These are phyloP conservation scores for Xylaria sp. DNA, from an alignment of 495 filamentous ascomycete genomes.

Conservation along the genomic window DNA sequence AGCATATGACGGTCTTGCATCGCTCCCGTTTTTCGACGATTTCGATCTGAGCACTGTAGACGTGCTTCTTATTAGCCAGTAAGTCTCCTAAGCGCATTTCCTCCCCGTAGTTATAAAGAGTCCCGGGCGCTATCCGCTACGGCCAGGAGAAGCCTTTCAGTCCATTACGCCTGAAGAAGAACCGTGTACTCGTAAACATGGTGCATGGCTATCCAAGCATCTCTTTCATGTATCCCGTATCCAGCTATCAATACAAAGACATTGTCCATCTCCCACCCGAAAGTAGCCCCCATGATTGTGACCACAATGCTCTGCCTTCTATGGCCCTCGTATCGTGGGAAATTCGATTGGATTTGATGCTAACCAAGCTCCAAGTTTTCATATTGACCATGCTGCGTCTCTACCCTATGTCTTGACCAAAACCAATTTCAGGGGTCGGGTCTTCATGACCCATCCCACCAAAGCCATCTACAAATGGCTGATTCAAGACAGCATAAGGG, in stretches of 20 bases:
- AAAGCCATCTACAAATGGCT: constrained; percentile 99
- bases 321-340: constrained; percentile 23
- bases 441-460: constrained; percentile 99
- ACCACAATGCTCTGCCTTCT: constrained; percentile 28
- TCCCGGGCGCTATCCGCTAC: constrained; percentile 35
- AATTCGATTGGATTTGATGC: constrained; percentile 31
- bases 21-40: constrained; percentile 96
- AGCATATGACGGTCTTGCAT: constrained; percentile 93
- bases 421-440: constrained; percentile 93
- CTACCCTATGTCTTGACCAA: constrained; percentile 96
- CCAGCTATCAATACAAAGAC: constrained; percentile 44
- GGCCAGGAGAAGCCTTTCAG: constrained; percentile 18
- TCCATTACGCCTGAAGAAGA: background rate
- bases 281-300: constrained; percentile 32
- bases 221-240: constrained; percentile 36
- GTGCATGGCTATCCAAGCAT: constrained; percentile 22
- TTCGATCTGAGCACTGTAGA: constrained; percentile 98
- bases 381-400: constrained; percentile 95
- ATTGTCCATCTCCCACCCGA: constrained; percentile 33
- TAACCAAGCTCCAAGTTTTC: constrained; percentile 71
- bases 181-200: constrained; percentile 8
- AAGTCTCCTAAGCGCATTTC: constrained; percentile 55
- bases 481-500: constrained; percentile 93
- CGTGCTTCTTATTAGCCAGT: constrained; percentile 97
- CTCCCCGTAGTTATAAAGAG: constrained; percentile 26